A percentile compares a stretch with the other conserved stretches of the same genome.
phyloP scores from a whole-genome alignment of 2,329 filamentous ascomycete species.

The Xylariaceae sp. region DNA sequence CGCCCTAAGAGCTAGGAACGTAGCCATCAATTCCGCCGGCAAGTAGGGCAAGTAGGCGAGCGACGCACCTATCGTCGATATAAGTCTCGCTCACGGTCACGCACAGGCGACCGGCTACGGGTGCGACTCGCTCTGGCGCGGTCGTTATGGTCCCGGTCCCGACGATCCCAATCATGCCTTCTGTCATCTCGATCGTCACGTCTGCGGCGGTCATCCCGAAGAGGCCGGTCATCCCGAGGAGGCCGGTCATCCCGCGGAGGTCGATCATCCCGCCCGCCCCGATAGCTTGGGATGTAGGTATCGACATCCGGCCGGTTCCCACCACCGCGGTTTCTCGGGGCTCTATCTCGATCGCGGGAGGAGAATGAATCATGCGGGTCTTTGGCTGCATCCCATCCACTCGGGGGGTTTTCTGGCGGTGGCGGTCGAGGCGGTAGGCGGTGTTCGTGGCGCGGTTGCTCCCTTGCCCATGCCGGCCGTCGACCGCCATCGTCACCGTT shows the following conservation, averaged over 20 bases:
- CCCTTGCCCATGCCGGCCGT: constrained; percentile 50
- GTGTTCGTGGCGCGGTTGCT: constrained; percentile 35
- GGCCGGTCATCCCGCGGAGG: constrained; percentile 32
- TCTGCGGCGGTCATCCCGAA: constrained; percentile 32
- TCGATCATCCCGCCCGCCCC: constrained; percentile 32
- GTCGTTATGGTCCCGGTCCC: constrained; percentile 30
- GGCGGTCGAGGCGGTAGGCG: constrained; percentile 46
- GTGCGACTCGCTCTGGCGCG: constrained; percentile 37
- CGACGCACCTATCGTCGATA: constrained; percentile 43
- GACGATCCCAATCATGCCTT: constrained; percentile 36
- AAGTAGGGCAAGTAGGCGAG: no score
- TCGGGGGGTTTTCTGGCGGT: constrained; percentile 36
- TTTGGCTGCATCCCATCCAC: constrained; percentile 32
- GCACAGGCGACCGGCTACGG: constrained; percentile 40
- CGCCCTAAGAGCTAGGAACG: no score
- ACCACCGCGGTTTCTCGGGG: constrained; percentile 31
- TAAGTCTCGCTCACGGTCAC: constrained; percentile 32
- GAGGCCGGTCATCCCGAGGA: constrained; percentile 32
- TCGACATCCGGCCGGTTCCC: constrained; percentile 37
- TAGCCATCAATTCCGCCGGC: no score
- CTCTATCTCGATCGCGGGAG: constrained; percentile 28
- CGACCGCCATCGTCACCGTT: constrained; percentile 37
- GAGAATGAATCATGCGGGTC: constrained; percentile 39
- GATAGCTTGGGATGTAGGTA: constrained; percentile 47
- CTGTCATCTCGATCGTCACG: constrained; percentile 35